Base-by-base conservation (phyloP, 2,329 filamentous ascomycete genomes). In the Penicillium sp. region DNA sequence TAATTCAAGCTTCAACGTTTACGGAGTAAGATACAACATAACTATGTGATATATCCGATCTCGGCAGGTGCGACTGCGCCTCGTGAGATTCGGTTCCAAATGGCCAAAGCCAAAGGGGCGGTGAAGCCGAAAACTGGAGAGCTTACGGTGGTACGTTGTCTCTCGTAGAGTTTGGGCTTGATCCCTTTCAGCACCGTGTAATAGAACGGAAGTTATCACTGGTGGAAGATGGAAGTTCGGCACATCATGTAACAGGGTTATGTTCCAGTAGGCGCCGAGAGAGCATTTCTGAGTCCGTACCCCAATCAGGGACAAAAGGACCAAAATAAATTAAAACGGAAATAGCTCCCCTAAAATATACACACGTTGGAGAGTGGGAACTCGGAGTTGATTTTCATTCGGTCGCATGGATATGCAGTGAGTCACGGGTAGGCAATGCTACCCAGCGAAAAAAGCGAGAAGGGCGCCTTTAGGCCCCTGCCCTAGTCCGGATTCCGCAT, bases 1-100 rank as follows among this genome's bases (percentile, higher is more conserved):
- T 55, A 43, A 40, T 43, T 46, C 54, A 60, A 58, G 61, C 48
- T 52, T 57, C 52, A 55, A 56, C 50, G 58, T 48, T 35, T 44
- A 44, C 32, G 31, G 31, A 20, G 45, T 42, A 20, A 26, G 8
- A 26, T 26, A 29, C 20, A 26, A 44, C 24, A 26, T 26, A 26
- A 26, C 8, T 43, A 47, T 53, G 37, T 56, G 54, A 56, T 43
- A 26, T 44, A 48, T 56, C 52, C 52, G 44, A 54, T 31, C 29
- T 52, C 16, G 39, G 26, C 43, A 40, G 39, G 39, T 38, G 20
- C 24, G 42, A 55, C 55, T 60, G 52, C 59, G 56, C 55, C 57
- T 53, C 52, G 34, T 44, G 43, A 42, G 49, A 37, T 47, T 20
- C 7, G 24, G 38, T 44, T 24, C 37, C 8, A 35, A 22, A 38